Percentiles rank a stretch among this genome's conserved stretches.
These are phyloP conservation scores for Arabidopsis thaliana DNA, from an alignment of 345 rosid species.

Conservation along the genomic window TAIR10.1 NC_003074.8:8404001-8404500, in stretches of 20 bases:
- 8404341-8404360: not conserved
- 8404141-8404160: not conserved
- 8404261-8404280: not conserved
- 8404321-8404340: not conserved
- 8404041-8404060: not conserved
- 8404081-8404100: not conserved
- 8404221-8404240: not conserved
- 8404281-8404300: not conserved
- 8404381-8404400: constrained; percentile 72
- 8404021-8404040: not conserved
- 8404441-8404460: constrained; percentile 56
- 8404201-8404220: not conserved
- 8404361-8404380: constrained; percentile 74
- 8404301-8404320: not conserved
- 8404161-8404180: not conserved
- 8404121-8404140: not conserved
- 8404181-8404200: not conserved
- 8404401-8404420: constrained; percentile 71
- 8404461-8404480: constrained; percentile 45
- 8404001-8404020: constrained; percentile 7
- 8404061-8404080: not conserved
- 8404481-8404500: constrained; percentile 33
- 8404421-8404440: constrained; percentile 65
- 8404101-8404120: not conserved
- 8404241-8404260: not conserved